These are phyloP conservation scores for Carex cristatella DNA, from an alignment of 176 grass and related monocot genomes.

Conservation along the genomic window DNA sequence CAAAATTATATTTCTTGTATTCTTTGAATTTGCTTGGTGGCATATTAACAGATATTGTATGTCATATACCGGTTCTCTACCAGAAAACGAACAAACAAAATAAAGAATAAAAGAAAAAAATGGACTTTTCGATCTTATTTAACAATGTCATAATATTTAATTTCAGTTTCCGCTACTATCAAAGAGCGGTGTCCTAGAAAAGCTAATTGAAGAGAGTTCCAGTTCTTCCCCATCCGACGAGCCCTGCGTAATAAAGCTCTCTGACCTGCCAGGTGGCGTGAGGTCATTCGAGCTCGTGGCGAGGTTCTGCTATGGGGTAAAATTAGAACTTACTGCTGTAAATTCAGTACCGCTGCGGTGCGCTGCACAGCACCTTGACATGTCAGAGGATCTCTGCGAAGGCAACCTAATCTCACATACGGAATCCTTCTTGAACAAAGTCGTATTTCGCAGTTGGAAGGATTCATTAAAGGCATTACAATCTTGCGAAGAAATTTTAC, in stretches of 20 bases:
- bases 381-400: constrained; percentile 72
- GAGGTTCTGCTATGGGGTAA: constrained; percentile 86
- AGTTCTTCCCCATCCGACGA: constrained; percentile 28
- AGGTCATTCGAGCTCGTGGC: constrained; percentile 86
- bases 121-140: not conserved
- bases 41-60: not conserved
- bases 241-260: constrained; percentile 46
- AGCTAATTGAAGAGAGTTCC: constrained; percentile 59
- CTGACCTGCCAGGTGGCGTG: constrained; percentile 56
- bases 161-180: constrained; percentile 84
- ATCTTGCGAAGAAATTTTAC: constrained; percentile 71
- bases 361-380: constrained; percentile 70
- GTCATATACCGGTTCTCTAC: not conserved
- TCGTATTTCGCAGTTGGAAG: constrained; percentile 76
- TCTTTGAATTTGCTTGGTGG: not conserved
- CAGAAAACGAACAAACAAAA: not conserved
- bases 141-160: not conserved
- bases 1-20: not conserved
- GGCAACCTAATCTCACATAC: constrained; percentile 76
- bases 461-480: constrained; percentile 62
- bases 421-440: constrained; percentile 71
- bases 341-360: constrained; percentile 68
- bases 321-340: constrained; percentile 66
- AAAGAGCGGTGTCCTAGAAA: constrained; percentile 54
- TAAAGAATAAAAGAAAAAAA: not conserved